Evolutionary conservation across 495 filamentous ascomycete genomes (phyloP), one percentile per base, ranked within the genome.

Genomic region (Sporormia fimetaria): DNA sequence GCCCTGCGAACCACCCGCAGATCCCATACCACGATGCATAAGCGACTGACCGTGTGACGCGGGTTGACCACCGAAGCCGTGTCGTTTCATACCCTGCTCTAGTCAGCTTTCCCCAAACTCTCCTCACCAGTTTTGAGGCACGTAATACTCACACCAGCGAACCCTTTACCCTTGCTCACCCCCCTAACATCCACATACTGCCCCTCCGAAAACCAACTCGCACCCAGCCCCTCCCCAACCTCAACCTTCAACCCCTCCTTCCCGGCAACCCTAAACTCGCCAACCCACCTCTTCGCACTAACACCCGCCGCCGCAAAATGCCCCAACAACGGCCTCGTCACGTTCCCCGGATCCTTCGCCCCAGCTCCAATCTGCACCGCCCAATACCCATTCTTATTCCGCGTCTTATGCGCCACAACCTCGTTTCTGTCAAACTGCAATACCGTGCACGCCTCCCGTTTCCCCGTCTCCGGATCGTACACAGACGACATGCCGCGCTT

Each of bases 401-500:
- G 66, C 24, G 83, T 90, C 71, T 94, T 95, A 61, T 82, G 75
- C 27, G 78, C 75, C 9, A 90, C 68, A 1, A 93, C 84, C 56
- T 94, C 83, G 21, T 88, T 83, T 33, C 86, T 73, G 63, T 98
- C 90, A 49, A 98, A 69, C 63, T 96, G 90, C 25, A 98, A 73
- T 37, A 98, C 83, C 6, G 90, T 98, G 65, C 85, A 93, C 25
- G 88, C 68, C 36, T 73, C 78, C 35, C 90, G 80, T 40, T 70
- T 73, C 20, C 87, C 88, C 22, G 81, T 78, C 38, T 71, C 69
- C 0, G 75, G 59, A 55, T 84, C 79, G 69, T 79, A 95, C 47
- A 94, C 63, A 37, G 82, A 87, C 9, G 84, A 93, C 81, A 98
- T 95, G 56, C 90, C 90, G 63, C 83, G 85, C 66, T 98, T 98